Conservation (phyloP, 2,329 filamentous ascomycete species). For the Pseudogymnoascus sp. region DNA sequence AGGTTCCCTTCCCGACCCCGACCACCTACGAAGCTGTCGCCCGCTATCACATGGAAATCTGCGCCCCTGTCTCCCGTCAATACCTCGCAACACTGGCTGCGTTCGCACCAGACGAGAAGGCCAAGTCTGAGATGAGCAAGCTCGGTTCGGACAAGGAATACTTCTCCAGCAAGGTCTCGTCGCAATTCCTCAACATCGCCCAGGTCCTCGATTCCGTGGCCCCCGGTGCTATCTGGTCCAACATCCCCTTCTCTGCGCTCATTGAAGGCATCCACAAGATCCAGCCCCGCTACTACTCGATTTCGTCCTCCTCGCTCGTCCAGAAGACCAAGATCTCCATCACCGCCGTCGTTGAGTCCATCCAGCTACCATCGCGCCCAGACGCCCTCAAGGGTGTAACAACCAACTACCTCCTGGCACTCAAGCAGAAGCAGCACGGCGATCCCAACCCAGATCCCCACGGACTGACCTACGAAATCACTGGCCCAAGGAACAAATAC, state of each 20-base stretch:
- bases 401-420: slow-evolving; percentile 89
- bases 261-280: slow-evolving; percentile 92
- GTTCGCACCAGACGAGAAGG: slow-evolving; percentile 77
- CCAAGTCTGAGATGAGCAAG: slow-evolving; percentile 80
- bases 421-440: slow-evolving; percentile 95
- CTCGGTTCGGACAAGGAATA: slow-evolving; percentile 91
- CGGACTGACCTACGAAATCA: slow-evolving; percentile 77
- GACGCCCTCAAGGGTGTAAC: slow-evolving; percentile 86
- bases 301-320: slow-evolving; percentile 90
- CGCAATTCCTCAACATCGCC: slow-evolving; percentile 80
- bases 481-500: slow-evolving; percentile 91
- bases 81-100: slow-evolving; percentile 80
- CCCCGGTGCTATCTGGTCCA: slow-evolving; percentile 68
- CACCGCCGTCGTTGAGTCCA: slow-evolving; percentile 86
- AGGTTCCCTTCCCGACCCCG: slow-evolving; percentile 93
- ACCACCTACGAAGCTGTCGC: slow-evolving; percentile 91
- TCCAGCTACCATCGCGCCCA: slow-evolving; percentile 64
- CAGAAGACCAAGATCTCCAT: slow-evolving; percentile 94
- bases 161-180: slow-evolving; percentile 77
- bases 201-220: slow-evolving; percentile 68
- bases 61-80: slow-evolving; percentile 90
- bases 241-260: slow-evolving; percentile 86
- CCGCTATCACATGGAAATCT: slow-evolving; percentile 95
- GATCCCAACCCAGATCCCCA: slow-evolving; percentile 74
- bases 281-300: slow-evolving; percentile 97